phyloP scores from a whole-genome alignment of 306 rosid genomes.

The Sesbania bispinosa region DNA sequence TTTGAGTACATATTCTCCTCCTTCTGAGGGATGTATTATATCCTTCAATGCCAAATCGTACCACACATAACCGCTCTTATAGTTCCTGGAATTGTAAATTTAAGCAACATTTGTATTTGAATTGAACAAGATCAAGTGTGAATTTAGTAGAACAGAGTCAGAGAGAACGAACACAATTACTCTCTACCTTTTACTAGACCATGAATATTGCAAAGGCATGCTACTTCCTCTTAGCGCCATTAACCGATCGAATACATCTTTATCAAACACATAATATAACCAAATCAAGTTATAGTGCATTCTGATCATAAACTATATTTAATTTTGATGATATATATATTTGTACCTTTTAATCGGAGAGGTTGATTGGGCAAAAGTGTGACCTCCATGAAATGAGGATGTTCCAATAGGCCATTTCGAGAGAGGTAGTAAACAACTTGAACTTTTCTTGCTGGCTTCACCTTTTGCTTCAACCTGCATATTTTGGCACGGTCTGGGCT shows the following conservation, averaged over 20 bases:
- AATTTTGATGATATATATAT: no score
- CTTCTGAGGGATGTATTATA: constrained; percentile 68
- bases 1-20: constrained; percentile 79
- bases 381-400: constrained; percentile 83
- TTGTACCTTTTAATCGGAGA: constrained; percentile 78
- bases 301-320: no score
- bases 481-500: constrained; percentile 64
- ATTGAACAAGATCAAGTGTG: neutral
- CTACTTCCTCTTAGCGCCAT: constrained; percentile 71
- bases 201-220: constrained; percentile 80
- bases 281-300: no score
- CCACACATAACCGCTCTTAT: constrained; percentile 88
- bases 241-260: constrained; percentile 76
- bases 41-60: constrained; percentile 69
- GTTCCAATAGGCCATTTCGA: constrained; percentile 78
- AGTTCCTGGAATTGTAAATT: constrained; percentile 47
- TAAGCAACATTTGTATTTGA: no score
- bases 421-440: constrained; percentile 87
- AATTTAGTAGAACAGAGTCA: neutral
- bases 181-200: constrained; percentile 88
- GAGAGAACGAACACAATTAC: no score
- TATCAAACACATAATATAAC: neutral
- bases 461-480: constrained; percentile 40
- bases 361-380: constrained; percentile 60
- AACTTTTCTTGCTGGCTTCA: constrained; percentile 47